Evolutionary conservation across 148 eudicot genomes (phyloP).

Genomic region (Rhododendron kiyosumense): DNA sequence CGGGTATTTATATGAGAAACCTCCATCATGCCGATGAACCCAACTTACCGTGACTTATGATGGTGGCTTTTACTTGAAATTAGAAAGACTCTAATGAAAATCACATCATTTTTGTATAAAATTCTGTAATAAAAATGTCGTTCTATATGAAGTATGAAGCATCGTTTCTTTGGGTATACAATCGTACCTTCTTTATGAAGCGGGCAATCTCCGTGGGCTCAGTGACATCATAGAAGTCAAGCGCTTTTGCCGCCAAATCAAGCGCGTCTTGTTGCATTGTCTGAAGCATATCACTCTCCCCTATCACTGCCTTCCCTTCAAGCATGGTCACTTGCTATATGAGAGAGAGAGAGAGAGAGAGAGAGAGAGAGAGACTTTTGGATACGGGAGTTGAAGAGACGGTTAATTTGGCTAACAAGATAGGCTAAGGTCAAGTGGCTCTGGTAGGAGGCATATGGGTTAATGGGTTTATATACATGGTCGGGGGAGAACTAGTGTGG

Average conservation of each 20-base stretch:
- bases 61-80: neutral
- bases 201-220: slow-evolving; percentile 76
- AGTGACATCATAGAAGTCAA: slow-evolving; percentile 73
- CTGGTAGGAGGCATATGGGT: neutral
- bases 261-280: slow-evolving; percentile 64
- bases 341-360: neutral
- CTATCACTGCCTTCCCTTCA: slow-evolving; percentile 5
- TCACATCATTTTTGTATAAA: no score
- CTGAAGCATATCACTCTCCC: neutral
- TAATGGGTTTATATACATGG: neutral
- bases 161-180: neutral
- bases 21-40: neutral
- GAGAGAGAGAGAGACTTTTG: neutral
- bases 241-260: slow-evolving; percentile 67
- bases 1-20: neutral
- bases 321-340: neutral
- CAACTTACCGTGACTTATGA: neutral
- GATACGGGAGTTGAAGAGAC: neutral
- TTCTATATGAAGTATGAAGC: neutral
- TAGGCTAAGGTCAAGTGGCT: neutral
- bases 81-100: no score
- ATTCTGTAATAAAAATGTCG: neutral
- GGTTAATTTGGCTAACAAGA: neutral
- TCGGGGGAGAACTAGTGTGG: neutral
- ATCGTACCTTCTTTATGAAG: slow-evolving; percentile 63